Evolutionary conservation across 768 basidiomycete genomes (phyloP).

Genomic region (Trametes meyenii): DNA sequence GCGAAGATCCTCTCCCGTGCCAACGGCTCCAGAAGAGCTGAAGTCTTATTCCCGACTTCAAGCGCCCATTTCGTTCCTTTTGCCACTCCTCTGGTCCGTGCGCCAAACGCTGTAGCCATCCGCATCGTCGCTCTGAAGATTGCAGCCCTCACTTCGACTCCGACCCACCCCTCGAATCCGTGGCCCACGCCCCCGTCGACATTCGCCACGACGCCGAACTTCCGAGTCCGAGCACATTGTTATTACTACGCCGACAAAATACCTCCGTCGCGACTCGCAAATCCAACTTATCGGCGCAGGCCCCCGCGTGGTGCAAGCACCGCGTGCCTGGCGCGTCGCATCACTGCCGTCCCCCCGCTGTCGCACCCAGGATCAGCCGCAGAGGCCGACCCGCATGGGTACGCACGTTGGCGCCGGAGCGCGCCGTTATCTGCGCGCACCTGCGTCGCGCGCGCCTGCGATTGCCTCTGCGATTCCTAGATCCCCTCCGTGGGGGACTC

Average conservation of each 20-base stretch:
- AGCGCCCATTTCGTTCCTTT: background rate
- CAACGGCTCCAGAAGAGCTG: too few species aligned
- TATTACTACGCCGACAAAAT: background rate
- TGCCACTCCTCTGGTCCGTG: too few species aligned
- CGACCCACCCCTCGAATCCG: too few species aligned
- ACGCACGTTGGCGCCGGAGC: background rate
- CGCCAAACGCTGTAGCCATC: too few species aligned
- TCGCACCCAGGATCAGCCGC: background rate
- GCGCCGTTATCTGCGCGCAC: conserved; percentile 1
- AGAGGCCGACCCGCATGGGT: background rate
- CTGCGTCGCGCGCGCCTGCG: background rate
- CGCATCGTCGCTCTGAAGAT: too few species aligned
- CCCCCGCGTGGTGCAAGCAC: background rate
- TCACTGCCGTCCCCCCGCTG: background rate
- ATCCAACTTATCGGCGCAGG: background rate
- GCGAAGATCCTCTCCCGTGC: background rate
- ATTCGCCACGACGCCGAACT: background rate
- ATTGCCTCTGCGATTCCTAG: too few species aligned
- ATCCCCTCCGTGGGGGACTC: background rate
- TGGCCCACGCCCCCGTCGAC: background rate
- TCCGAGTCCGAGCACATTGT: background rate
- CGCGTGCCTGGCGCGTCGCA: conserved; percentile 5
- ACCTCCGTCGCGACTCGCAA: background rate
- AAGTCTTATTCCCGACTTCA: background rate
- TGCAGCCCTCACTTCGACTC: too few species aligned